Evolutionary conservation across 2,329 filamentous ascomycete genomes (phyloP).

Genomic region (Alternaria alternata): DNA sequence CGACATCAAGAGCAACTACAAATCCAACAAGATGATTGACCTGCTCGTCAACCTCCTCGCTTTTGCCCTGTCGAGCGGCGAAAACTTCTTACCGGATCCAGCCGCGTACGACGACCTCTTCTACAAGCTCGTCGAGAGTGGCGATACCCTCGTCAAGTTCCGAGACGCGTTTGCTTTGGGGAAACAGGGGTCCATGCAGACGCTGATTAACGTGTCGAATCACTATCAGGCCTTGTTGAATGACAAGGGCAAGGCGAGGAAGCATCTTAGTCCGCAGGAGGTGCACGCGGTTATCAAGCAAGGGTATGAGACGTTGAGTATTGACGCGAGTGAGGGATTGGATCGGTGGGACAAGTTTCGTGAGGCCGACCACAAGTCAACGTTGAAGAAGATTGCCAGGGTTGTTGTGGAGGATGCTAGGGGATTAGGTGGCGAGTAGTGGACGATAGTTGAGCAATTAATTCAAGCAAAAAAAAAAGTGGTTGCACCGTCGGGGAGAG

Average conservation of each 20-base stretch:
- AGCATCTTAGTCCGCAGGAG: constrained; percentile 80
- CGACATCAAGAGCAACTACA: constrained; percentile 74
- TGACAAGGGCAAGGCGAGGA: constrained; percentile 59
- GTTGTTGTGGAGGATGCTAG: constrained; percentile 77
- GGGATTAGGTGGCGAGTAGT: constrained; percentile 50
- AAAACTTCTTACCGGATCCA: constrained; percentile 87
- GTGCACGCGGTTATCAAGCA: constrained; percentile 93
- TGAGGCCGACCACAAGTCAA: constrained; percentile 82
- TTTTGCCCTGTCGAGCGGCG: constrained; percentile 83
- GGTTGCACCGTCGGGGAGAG: too few species aligned
- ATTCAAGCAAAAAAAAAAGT: too few species aligned
- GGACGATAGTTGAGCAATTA: not conserved
- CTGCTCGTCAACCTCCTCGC: constrained; percentile 82
- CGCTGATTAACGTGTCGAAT: constrained; percentile 79
- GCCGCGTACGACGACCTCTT: constrained; percentile 95
- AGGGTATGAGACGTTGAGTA: constrained; percentile 92
- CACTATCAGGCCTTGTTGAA: constrained; percentile 88
- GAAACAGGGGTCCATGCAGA: constrained; percentile 72
- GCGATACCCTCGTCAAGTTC: constrained; percentile 83
- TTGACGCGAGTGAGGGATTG: constrained; percentile 85
- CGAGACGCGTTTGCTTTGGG: constrained; percentile 77
- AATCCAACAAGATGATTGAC: constrained; percentile 76
- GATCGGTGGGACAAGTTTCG: constrained; percentile 87
- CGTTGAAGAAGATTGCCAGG: constrained; percentile 87
- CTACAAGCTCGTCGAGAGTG: constrained; percentile 96